Percentiles rank a stretch among this genome's conserved stretches.
Conservation (phyloP, 2,329 filamentous ascomycete genomes). For the Colletotrichum tropicicola region DNA sequence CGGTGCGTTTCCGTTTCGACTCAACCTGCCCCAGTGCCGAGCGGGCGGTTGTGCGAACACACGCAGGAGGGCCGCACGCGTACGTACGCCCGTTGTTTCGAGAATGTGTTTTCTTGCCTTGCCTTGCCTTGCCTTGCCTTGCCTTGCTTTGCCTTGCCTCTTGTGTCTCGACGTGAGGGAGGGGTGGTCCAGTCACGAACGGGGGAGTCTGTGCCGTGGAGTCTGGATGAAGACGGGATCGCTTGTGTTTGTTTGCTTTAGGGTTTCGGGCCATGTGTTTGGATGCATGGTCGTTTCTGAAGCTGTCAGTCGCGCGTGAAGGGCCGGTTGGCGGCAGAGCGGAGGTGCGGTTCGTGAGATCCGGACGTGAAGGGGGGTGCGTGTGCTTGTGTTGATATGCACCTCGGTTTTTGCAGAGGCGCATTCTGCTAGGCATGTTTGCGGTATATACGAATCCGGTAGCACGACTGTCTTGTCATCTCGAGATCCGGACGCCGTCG, state of each 20-base stretch:
- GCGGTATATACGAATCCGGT: too few species aligned
- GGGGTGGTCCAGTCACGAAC: neutral
- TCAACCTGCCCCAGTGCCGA: neutral
- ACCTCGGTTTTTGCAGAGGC: neutral
- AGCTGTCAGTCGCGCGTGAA: neutral
- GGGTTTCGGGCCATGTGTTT: neutral
- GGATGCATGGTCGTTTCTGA: neutral
- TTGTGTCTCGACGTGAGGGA: neutral
- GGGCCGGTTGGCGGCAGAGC: neutral
- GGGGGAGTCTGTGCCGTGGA: conserved; percentile 1
- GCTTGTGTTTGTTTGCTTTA: too few species aligned
- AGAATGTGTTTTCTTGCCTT: too few species aligned
- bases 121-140: too few species aligned
- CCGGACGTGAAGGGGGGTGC: too few species aligned
- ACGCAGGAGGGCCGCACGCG: too few species aligned
- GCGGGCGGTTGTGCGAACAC: neutral
- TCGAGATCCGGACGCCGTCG: neutral
- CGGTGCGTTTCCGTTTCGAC: conserved; percentile 9
- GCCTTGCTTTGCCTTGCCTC: too few species aligned
- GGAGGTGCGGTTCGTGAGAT: neutral
- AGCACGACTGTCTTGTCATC: too few species aligned
- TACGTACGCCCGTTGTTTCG: too few species aligned
- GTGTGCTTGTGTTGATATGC: neutral
- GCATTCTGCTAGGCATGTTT: neutral
- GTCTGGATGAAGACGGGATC: neutral